Evolutionary conservation across 140 eudicot genomes (phyloP).

Genomic region (Oenanthe javanica): DNA sequence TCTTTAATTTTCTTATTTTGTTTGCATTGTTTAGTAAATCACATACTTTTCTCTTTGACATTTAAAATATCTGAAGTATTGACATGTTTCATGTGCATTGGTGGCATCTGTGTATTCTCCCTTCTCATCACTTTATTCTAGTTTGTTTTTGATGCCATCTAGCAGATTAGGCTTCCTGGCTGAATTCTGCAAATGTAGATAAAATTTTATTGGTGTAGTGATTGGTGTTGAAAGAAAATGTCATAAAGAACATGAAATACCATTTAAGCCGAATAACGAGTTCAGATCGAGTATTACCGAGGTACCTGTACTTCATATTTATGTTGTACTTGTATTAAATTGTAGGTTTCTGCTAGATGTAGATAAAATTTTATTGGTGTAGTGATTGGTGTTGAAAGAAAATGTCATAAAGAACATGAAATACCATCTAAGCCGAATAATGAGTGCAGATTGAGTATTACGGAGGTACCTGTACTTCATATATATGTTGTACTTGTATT

Average conservation of each 20-base stretch:
- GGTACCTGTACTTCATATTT: not conserved
- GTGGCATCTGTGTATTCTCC: not conserved
- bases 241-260: not conserved
- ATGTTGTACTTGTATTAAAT: not conserved
- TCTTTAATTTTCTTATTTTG: not conserved
- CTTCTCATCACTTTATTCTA: not conserved
- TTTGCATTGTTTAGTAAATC: not conserved
- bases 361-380: too few species aligned
- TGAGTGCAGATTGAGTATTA: not conserved
- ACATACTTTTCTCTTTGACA: not conserved
- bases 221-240: not conserved
- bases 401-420: not conserved
- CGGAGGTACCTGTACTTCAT: not conserved
- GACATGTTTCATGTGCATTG: not conserved
- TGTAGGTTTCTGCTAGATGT: constrained; percentile 19
- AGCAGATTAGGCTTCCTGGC: not conserved
- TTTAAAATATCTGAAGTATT: not conserved
- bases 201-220: not conserved
- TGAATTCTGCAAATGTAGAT: not conserved
- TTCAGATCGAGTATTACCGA: not conserved
- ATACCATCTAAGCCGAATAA: not conserved
- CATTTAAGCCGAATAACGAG: not conserved
- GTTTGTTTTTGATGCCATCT: not conserved
- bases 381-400: not conserved
- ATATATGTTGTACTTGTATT: not conserved